Evolutionary conservation across 306 rosid species (phyloP).

Genomic region (Echinosophora koreensis): DNA sequence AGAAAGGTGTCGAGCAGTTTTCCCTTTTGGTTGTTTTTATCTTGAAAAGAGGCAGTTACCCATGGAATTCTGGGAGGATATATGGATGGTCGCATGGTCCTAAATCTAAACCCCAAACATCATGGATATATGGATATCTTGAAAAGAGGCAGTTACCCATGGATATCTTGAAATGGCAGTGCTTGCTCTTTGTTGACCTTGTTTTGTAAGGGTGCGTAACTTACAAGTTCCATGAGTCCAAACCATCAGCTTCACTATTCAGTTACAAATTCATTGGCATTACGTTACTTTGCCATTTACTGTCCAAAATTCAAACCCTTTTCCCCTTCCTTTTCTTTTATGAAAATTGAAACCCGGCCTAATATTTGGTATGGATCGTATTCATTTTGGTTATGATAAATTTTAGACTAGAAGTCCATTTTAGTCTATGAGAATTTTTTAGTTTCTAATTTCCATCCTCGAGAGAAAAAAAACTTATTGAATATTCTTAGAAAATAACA

Average conservation of each 20-base stretch:
- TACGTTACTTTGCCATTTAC: neutral
- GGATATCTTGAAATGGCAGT: too few species aligned
- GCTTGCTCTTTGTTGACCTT: constrained; percentile 3
- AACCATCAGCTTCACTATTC: neutral
- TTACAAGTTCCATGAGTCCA: neutral
- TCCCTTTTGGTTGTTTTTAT: constrained; percentile 32
- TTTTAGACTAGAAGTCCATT: too few species aligned
- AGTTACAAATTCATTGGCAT: neutral
- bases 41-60: constrained; percentile 29
- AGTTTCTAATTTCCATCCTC: too few species aligned
- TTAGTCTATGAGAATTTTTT: too few species aligned
- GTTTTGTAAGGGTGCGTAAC: constrained; percentile 13
- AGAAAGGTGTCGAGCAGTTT: neutral
- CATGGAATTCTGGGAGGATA: neutral
- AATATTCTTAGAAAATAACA: too few species aligned
- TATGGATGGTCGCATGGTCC: constrained; percentile 20
- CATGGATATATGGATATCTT: neutral
- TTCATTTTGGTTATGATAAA: constrained; percentile 3
- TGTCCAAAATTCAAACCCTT: neutral
- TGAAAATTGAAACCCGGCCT: too few species aligned
- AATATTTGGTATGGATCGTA: neutral
- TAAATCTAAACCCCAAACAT: constrained; percentile 12
- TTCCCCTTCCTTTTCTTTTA: neutral
- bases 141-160: too few species aligned
- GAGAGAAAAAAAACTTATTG: too few species aligned